phyloP scores from a whole-genome alignment of 345 rosid genomes.

The Sonneratia caseolaris region DNA sequence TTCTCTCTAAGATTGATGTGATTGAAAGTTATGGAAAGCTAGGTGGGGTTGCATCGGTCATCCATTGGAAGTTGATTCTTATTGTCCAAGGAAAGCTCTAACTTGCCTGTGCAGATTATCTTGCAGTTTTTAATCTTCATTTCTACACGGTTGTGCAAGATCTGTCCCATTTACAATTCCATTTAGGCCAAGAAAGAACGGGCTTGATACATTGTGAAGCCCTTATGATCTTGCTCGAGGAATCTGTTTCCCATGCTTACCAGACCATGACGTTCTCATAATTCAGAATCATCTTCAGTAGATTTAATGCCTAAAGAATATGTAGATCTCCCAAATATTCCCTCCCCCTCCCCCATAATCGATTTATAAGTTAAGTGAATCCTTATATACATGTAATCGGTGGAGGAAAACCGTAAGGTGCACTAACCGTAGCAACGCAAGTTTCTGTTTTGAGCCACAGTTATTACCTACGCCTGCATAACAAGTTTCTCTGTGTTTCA shows the following conservation, averaged over 20 bases:
- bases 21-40: constrained; percentile 87
- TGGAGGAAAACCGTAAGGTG: neutral
- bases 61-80: neutral
- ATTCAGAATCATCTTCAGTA: neutral
- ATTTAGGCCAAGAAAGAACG: constrained; percentile 70
- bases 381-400: neutral
- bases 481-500: too few species aligned
- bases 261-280: neutral
- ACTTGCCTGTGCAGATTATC: neutral
- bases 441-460: neutral
- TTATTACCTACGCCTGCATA: neutral
- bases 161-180: constrained; percentile 59
- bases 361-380: neutral
- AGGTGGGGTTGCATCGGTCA: constrained; percentile 25
- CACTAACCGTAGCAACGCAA: neutral
- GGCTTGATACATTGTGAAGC: constrained; percentile 27
- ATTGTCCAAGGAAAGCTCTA: neutral
- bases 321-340: neutral
- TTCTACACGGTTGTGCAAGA: constrained; percentile 88
- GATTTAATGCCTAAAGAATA: neutral
- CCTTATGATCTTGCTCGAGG: neutral
- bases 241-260: neutral
- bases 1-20: constrained; percentile 87
- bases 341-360: neutral
- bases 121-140: constrained; percentile 71